Evolutionary conservation across 169 alveolate genomes (phyloP).

Genomic region (Eimeria tenella): DNA sequence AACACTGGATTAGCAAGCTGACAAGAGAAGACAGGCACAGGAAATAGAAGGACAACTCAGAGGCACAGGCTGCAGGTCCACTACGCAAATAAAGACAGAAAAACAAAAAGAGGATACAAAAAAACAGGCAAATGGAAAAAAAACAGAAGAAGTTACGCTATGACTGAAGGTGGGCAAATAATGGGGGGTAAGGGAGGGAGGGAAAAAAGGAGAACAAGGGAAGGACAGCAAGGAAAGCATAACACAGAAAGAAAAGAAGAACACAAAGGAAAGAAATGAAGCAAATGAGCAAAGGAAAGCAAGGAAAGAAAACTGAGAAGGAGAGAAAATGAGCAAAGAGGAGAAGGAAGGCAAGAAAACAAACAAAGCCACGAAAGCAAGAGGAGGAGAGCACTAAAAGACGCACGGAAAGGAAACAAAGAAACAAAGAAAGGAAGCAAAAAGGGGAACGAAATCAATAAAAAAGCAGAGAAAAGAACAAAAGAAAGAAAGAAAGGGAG

Average conservation of each 20-base stretch:
- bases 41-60: background rate
- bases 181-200: no score
- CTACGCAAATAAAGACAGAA: background rate
- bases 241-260: no score
- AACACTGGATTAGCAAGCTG: no score
- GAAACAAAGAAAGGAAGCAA: background rate
- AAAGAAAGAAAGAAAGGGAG: background rate
- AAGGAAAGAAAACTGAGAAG: background rate
- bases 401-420: background rate
- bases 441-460: background rate
- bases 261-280: no score
- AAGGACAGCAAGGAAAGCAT: no score
- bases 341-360: background rate
- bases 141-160: background rate
- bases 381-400: background rate
- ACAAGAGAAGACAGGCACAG: no score
- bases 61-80: background rate
- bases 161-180: no score
- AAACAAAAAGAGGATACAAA: background rate
- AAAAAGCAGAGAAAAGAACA: background rate
- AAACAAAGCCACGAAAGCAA: background rate
- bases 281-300: no score
- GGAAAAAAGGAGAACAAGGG: no score
- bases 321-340: background rate
- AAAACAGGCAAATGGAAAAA: background rate